Evolutionary conservation across 2,329 filamentous ascomycete genomes (phyloP).

Genomic region (Sphaerulina populicola): DNA sequence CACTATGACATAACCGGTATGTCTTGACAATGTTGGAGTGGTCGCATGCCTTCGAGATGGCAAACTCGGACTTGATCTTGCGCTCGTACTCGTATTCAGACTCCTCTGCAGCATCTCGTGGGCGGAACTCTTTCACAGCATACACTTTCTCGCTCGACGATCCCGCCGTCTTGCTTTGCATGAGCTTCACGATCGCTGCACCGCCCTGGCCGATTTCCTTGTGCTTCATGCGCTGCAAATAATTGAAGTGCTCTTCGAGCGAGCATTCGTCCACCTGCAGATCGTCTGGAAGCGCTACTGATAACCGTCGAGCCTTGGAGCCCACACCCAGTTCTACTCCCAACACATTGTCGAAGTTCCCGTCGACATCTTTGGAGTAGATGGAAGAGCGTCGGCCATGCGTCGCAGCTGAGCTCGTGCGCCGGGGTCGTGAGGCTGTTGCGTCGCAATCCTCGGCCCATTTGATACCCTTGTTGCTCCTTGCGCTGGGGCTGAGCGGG

Average conservation of each 20-base stretch:
- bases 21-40: constrained; percentile 85
- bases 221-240: constrained; percentile 62
- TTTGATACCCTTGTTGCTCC: constrained; percentile 21
- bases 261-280: constrained; percentile 38
- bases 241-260: constrained; percentile 42
- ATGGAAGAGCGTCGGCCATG: constrained; percentile 28
- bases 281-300: constrained; percentile 26
- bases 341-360: constrained; percentile 21
- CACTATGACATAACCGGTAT: constrained; percentile 60
- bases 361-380: constrained; percentile 26
- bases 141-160: constrained; percentile 44
- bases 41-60: constrained; percentile 73
- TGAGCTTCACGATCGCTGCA: constrained; percentile 72
- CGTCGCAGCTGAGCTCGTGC: constrained; percentile 25
- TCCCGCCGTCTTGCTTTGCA: constrained; percentile 60
- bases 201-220: constrained; percentile 74
- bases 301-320: constrained; percentile 31
- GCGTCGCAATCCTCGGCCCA: constrained; percentile 18
- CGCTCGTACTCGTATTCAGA: constrained; percentile 64
- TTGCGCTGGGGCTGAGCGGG: constrained; percentile 12
- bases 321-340: constrained; percentile 31
- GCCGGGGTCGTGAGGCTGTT: constrained; percentile 15
- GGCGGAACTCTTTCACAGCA: constrained; percentile 81
- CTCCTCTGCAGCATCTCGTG: constrained; percentile 60
- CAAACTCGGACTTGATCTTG: constrained; percentile 87